phyloP scores from a whole-genome alignment of 495 filamentous ascomycete genomes.

The Aspergillus biplanus region DNA sequence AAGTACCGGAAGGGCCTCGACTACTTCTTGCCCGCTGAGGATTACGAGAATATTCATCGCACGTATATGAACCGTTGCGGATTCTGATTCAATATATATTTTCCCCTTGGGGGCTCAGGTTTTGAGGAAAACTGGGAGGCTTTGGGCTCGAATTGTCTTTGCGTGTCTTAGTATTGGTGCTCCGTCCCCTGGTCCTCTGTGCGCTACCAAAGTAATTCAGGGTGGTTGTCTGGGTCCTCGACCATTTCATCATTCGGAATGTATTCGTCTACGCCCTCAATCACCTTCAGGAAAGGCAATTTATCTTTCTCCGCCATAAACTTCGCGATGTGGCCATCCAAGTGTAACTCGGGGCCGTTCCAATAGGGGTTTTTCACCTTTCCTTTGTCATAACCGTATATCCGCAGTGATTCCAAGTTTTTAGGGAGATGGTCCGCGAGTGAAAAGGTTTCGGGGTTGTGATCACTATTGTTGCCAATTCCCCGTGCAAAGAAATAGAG shows the following conservation, averaged over 20 bases:
- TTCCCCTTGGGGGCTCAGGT: too few relatives aligned
- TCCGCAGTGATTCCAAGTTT: neutral
- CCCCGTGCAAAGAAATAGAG: neutral
- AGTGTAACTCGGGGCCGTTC: neutral
- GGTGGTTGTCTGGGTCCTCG: neutral
- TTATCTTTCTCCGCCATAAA: neutral
- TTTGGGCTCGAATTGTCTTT: too few relatives aligned
- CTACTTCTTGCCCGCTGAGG: neutral
- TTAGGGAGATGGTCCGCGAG: neutral
- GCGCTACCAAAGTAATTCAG: neutral
- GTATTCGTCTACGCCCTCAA: neutral
- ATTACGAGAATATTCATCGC: too few relatives aligned
- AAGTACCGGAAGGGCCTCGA: neutral
- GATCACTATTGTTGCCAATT: neutral
- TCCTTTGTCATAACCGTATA: neutral
- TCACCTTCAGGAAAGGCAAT: constrained; percentile 1
- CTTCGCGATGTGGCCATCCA: neutral
- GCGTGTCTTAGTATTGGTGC: neutral
- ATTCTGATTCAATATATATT: too few relatives aligned
- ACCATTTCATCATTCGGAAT: neutral
- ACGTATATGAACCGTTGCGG: too few relatives aligned
- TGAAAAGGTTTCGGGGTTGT: constrained; percentile 1
- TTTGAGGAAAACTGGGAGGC: too few relatives aligned
- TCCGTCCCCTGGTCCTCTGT: neutral
- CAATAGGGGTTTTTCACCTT: neutral